Percentiles rank a stretch among this genome's conserved stretches.
Conservation (phyloP, 148 eudicot genomes). For the Dianthus caryophyllus region DNA sequence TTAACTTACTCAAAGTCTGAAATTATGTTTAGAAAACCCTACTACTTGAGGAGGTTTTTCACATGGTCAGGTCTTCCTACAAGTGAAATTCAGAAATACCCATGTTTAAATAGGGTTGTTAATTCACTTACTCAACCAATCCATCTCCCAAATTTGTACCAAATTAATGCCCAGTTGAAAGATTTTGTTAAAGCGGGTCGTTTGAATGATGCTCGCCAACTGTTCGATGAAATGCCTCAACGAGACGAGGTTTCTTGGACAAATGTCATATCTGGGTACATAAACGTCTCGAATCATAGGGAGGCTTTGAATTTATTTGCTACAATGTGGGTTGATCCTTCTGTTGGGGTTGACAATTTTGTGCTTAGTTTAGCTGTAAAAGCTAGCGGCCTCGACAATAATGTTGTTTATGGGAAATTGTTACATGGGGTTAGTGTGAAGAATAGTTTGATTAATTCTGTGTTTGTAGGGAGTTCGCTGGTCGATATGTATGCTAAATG, state of each 20-base stretch:
- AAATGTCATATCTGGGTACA: conserved; percentile 68
- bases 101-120: conserved; percentile 4
- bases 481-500: conserved; percentile 80
- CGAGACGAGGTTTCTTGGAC: conserved; percentile 81
- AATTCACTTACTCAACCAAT: conserved; percentile 1
- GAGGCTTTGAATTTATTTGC: conserved; percentile 67
- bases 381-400: conserved; percentile 55
- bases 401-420: conserved; percentile 40
- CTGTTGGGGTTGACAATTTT: conserved; percentile 50
- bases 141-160: conserved; percentile 29
- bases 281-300: conserved; percentile 33
- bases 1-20: not conserved
- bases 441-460: conserved; percentile 55
- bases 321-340: conserved; percentile 49
- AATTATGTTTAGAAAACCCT: conserved; percentile 21
- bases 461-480: conserved; percentile 81
- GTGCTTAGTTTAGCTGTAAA: conserved; percentile 67
- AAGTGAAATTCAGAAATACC: conserved; percentile 20
- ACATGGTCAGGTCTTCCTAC: conserved; percentile 23
- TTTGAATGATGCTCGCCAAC: conserved; percentile 50
- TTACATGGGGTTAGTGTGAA: conserved; percentile 61
- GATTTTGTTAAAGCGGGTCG: conserved; percentile 42
- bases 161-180: conserved; percentile 42
- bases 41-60: conserved; percentile 25
- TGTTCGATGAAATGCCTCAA: conserved; percentile 64